These are phyloP conservation scores for Cinnamomum micranthum DNA, from an alignment of 164 flowering plant species.

Conservation along the genomic window DNA sequence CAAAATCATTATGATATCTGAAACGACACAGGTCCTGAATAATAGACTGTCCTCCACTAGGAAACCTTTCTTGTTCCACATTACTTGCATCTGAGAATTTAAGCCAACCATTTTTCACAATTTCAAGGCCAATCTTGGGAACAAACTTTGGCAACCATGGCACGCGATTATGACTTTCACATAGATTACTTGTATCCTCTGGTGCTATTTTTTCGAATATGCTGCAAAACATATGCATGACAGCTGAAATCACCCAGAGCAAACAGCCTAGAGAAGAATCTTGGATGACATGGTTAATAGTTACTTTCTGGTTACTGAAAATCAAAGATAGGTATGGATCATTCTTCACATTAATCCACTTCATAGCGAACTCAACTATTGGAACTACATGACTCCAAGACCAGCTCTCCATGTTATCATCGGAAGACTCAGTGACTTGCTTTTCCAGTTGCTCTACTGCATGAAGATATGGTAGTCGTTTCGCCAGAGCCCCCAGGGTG, in stretches of 20 bases:
- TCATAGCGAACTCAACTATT: constrained; percentile 68
- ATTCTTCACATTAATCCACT: constrained; percentile 49
- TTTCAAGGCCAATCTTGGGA: constrained; percentile 55
- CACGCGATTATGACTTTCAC: constrained; percentile 15
- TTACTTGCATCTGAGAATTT: constrained; percentile 23
- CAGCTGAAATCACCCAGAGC: constrained; percentile 75
- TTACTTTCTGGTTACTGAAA: constrained; percentile 19
- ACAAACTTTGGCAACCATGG: constrained; percentile 79
- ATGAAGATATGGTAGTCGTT: constrained; percentile 60
- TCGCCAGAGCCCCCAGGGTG: constrained; percentile 66
- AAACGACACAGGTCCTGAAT: constrained; percentile 42
- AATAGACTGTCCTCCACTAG: constrained; percentile 34
- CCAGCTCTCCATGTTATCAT: constrained; percentile 47
- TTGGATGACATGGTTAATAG: constrained; percentile 10
- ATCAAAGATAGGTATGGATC: constrained; percentile 27
- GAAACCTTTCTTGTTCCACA: constrained; percentile 9
- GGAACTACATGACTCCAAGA: constrained; percentile 73
- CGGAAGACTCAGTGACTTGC: constrained; percentile 14
- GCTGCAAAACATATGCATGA: constrained; percentile 55
- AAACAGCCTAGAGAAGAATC: constrained; percentile 35
- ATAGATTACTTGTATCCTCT: constrained; percentile 21
- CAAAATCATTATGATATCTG: constrained; percentile 39
- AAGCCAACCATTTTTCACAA: constrained; percentile 48
- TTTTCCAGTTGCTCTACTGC: constrained; percentile 19
- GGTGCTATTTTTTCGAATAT: constrained; percentile 60